These are phyloP conservation scores for Mycocalia duriaeana DNA, from an alignment of 1,284 basidiomycete genomes.

Conservation along the genomic window DNA sequence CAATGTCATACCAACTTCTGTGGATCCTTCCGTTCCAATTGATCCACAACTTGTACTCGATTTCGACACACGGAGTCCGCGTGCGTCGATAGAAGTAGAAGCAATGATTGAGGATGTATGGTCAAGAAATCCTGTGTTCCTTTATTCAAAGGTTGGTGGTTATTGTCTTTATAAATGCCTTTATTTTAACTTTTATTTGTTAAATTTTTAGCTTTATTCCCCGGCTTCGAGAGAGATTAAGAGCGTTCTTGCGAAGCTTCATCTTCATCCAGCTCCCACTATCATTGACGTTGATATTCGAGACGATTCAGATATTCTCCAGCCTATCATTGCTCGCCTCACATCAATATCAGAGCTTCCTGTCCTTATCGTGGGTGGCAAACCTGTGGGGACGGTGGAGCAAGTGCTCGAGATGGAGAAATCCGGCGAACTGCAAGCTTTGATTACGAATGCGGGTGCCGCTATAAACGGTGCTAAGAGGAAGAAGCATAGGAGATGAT, in stretches of 20 bases:
- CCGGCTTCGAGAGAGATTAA: conserved; percentile 66
- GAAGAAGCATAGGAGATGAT: conserved; percentile 44
- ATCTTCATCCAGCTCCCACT: conserved; percentile 62
- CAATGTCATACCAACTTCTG: conserved; percentile 67
- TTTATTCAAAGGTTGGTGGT: conserved; percentile 71
- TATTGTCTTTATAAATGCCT: conserved; percentile 3
- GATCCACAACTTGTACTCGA: conserved; percentile 79
- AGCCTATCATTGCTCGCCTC: conserved; percentile 39
- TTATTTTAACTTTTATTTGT: conserved; percentile 8
- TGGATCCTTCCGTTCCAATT: conserved; percentile 63
- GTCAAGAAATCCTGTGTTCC: conserved; percentile 70
- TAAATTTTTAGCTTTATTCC: conserved; percentile 47
- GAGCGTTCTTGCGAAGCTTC: conserved; percentile 50
- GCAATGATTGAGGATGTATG: conserved; percentile 59
- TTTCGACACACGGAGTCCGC: conserved; percentile 66
- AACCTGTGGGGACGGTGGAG: conserved; percentile 49
- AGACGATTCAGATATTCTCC: conserved; percentile 51
- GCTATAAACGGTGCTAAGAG: conserved; percentile 50
- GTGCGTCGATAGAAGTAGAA: conserved; percentile 52
- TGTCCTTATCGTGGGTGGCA: conserved; percentile 67
- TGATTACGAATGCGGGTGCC: conserved; percentile 55
- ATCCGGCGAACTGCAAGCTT: conserved; percentile 46
- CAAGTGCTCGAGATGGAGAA: conserved; percentile 49
- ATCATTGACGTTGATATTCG: conserved; percentile 70
- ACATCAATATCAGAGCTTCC: conserved; percentile 58